Base-by-base conservation (phyloP, 2,329 filamentous ascomycete genomes). In the Lomentospora prolificans region DNA sequence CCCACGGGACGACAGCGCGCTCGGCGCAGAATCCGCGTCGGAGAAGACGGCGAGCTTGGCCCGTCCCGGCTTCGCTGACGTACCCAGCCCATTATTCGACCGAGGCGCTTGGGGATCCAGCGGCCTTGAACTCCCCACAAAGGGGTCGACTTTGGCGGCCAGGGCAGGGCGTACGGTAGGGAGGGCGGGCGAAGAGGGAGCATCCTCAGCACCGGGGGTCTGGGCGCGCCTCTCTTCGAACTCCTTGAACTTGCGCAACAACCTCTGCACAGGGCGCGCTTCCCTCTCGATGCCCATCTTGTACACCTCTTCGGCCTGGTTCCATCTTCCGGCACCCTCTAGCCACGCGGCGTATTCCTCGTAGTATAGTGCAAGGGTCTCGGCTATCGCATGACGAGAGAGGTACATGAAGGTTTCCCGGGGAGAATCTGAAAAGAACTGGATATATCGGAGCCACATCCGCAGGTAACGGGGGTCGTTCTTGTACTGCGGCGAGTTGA, bases 331-430 rank as follows among this genome's bases (percentile, higher is more conserved):
- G 5, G 85, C 87, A 33, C 82, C 78, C 72, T 99, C 94, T 5
- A 99, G 76, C 89, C 91, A 97, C 1, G 84, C 87, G 1, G 94
- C 91, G 66, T 95, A 99, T 66, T 97, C 94, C 68, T 99, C 94
- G 70, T 99, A 99, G 69, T 90, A 99, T 3, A 97, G 75, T 1
- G 94, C 94, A 2, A 99, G 79, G 0, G 79, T 76, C 65, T 96
- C 90, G 58, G 92, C 94, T 58, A 99, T 89, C 60, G 79, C 80
- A 66, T 99, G 90, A 53, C 91, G 87, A 10, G 92, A 86, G 33
- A 99, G 78, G 66, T 95, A 99, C 50, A 94, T 84, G 67, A 91
- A 99, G 0, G 88, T 90, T 70, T 99, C 94, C 54, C 92, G 85
- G 2, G 92, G 91, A n/a, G 89, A 78, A 67, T 97, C 94, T 3